Base-by-base conservation (phyloP, 2,329 filamentous ascomycete species). In the Penicillium sp. region DNA sequence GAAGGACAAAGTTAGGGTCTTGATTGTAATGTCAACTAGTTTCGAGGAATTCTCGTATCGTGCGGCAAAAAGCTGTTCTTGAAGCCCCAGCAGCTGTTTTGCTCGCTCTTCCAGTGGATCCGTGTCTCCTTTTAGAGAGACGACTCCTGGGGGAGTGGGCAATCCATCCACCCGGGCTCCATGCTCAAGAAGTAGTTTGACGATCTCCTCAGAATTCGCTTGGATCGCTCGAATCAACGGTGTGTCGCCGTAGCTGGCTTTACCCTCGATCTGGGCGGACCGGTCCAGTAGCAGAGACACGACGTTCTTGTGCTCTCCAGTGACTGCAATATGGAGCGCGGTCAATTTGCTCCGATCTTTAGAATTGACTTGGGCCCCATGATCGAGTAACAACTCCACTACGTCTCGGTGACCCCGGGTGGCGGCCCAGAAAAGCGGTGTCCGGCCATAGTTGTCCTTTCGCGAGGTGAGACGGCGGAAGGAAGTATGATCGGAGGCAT, bases 221-320 rank as follows among this genome's bases (percentile, higher is more conserved):
- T 43, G 49, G 48, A 62, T 62, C 45, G 64, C 64, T 60, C 59
- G 59, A 11, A 61, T 59, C 55, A 65, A 54, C 21, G 64, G 60
- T 14, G 63, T 64, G 59, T 61, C 38, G 2, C 3, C 9, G 38
- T 42, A 3, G n/a, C 38, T 8, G 21, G 38, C 38, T 8, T 42
- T 42, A 18, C n/a, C n/a, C 38, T 42, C 38, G 16, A 42, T 3
- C 2, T 4, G 38, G 38, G 38, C 38, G n/a, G 3, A 3, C 2
- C 9, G 38, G 2, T 42, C 18, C 3, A 42, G 38, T 8, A 42
- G 38, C 6, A 42, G 2, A 42, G 38, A 42, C 18, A 42, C 38
- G 38, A 42, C 38, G 38, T 42, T 9, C 38, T 3, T 20, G 38
- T 42, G 38, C 38, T 42, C 3, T 42, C 38, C 38, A 11, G 38